Percentiles rank a stretch among this genome's conserved stretches.
Conservation (phyloP, 208 protist genomes). For the Acanthamoeba polyphaga region DNA sequence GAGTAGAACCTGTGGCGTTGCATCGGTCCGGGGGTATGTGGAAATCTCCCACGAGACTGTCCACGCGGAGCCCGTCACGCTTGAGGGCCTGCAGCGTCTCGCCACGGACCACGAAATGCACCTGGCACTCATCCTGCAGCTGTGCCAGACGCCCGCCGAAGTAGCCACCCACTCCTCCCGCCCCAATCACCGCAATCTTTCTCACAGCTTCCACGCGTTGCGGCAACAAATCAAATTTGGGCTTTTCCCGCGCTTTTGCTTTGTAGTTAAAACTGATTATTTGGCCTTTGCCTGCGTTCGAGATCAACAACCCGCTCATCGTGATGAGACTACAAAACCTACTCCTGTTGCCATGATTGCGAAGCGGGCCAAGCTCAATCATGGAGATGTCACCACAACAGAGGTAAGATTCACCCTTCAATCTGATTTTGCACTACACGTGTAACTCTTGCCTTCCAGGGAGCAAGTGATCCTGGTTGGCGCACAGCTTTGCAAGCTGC, state of each 20-base stretch:
- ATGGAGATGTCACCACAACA: too few relatives aligned
- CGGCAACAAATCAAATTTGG: background rate
- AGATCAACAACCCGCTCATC: too few relatives aligned
- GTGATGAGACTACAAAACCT: too few relatives aligned
- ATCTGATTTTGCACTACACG: too few relatives aligned
- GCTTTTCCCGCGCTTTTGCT: background rate
- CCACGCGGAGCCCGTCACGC: background rate
- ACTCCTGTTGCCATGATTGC: too few relatives aligned
- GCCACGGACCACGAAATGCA: constrained; percentile 46
- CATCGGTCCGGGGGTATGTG: background rate
- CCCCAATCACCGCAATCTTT: background rate
- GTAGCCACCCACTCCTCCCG: constrained; percentile 53
- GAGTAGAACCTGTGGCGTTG: constrained; percentile 1
- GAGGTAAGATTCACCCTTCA: too few relatives aligned
- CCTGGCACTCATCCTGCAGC: background rate
- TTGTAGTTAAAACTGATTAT: too few relatives aligned
- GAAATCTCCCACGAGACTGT: constrained; percentile 7
- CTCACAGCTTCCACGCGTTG: background rate
- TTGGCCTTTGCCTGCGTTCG: too few relatives aligned
- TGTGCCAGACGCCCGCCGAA: constrained; percentile 34
- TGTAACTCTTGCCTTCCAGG: too few relatives aligned
- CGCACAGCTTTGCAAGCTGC: too few relatives aligned
- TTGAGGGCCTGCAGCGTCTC: constrained; percentile 10
- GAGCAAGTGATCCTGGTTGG: too few relatives aligned
- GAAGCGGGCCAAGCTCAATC: too few relatives aligned